Base-by-base conservation (phyloP, 2,329 filamentous ascomycete species). In the Arthrobotrys megalospora region DNA sequence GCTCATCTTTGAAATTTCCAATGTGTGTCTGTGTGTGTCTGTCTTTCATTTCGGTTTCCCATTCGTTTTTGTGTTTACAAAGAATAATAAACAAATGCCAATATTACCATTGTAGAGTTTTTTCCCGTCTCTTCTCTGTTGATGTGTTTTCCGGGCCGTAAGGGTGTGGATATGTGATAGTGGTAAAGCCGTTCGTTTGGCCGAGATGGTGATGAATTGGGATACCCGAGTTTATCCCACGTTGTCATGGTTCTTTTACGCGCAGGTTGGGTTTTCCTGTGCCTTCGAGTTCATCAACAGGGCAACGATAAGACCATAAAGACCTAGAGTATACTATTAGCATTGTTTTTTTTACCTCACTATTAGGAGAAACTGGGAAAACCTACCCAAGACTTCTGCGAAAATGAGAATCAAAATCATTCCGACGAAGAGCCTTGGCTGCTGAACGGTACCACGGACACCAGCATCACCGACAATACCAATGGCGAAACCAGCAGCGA, bases 401-500 rank as follows among this genome's bases (percentile, higher is more conserved):
- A 97, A 97, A 95, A 97, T 97, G 87, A 97, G 93, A 88, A 97
- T 97, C 85, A 97, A 86, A 86, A 97, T 97, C 94, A 97, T 97
- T 87, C 94, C 94, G 84, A 97, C 94, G 86, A 96, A 97, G 82
- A 97, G 89, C 85, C 92, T 89, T 80, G 92, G 92, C 85, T 94
- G 92, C 85, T 94, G 92, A 75, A 93, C 92, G 81, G 91, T 93
- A 87, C 92, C 93, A 84, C 93, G 90, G 78, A 96, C 93, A 91
- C 93, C 93, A 82, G 93, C 93, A 82, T 96, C 93, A 88, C 93
- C 92, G 80, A 94, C 92, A 83, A 95, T 94, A 85, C 92, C 92
- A 83, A 95, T 94, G 84, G 92, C 92, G 84, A 95, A 95, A 84
- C 87, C 92, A 84, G 92, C 93, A 84, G 92, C 92, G 83, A 95